These are phyloP conservation scores for Bretschneidera sinensis DNA, from an alignment of 345 rosid genomes.

Conservation along the genomic window DNA sequence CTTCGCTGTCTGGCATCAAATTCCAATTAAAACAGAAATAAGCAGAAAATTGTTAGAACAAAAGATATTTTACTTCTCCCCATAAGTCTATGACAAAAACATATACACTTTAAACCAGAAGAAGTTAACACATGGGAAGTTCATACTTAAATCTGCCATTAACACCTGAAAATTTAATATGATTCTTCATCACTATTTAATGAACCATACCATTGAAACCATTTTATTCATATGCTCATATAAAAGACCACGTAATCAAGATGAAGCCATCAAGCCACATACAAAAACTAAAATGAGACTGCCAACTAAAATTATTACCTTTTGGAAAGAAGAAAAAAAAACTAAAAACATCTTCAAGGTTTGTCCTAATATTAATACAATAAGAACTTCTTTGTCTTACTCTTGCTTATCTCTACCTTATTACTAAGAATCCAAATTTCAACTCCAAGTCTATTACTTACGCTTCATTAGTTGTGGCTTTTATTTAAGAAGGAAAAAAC, in stretches of 20 bases:
- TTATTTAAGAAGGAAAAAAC: neutral
- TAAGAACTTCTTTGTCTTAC: no score
- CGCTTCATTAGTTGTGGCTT: no score
- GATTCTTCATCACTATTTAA: neutral
- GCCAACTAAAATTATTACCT: no score
- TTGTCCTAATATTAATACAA: no score
- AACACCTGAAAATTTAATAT: neutral
- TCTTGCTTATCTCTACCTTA: no score
- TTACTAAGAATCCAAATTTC: no score
- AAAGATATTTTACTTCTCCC: neutral
- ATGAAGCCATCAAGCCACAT: neutral
- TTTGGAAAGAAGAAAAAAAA: no score
- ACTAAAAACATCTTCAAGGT: neutral
- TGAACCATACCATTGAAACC: neutral
- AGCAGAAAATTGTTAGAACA: neutral
- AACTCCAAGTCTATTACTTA: no score
- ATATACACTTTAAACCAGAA: no score
- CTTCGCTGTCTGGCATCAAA: slow-evolving; percentile 58
- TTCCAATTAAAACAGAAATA: slow-evolving; percentile 3
- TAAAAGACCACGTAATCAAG: neutral
- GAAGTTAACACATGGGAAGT: no score
- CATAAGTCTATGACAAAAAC: neutral
- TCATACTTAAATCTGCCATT: neutral
- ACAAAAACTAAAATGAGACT: neutral
- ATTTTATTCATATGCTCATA: no score